Base-by-base conservation (phyloP, 768 basidiomycete genomes). In the Kwoniella europaea region DNA sequence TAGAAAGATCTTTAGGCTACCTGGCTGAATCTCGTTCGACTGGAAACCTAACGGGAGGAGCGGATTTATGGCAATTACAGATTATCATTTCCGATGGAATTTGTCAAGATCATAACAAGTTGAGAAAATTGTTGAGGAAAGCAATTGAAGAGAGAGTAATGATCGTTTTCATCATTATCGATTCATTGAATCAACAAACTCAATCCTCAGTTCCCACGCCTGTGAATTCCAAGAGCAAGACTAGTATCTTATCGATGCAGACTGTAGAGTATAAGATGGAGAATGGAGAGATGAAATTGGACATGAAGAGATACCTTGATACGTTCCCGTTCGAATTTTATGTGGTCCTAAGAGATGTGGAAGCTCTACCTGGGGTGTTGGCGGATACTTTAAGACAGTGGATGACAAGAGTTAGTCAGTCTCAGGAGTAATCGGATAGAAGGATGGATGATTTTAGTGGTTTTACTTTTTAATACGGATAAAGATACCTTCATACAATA, bases 71-170 rank as follows among this genome's bases (percentile, higher is more conserved):
- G 97, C 97, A 99, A 82, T 87, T 99, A 65, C 89, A 98, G 83
- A 92, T 98, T 85, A 97, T 99, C 86, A 93, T 99, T 71, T 98
- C 94, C 16, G 97, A 99, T 78, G 97, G 97, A n/a, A 91, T 98
- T 75, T 98, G 95, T 81, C 94, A 98, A 82, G 92, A 97, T 79
- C 95, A 98, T 83, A 92, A 94, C 53, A 87, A 88, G 74, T 86
- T 99, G 61, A 89, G 91, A 46, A 89, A 89, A 2, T 84, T 92
- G 35, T 86, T 99, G 20, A 87, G 97, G 44, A 89, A 88, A 74
- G 97, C 96, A 4, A 89, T 91, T 75, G 95, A 92, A 76, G 92
- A 94, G 82, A 87, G 91, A 35, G 90, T 98, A 76, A 91, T 98
- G 91, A 88, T 99, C 63, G 95, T 98, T 64, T 99, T 99, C 86